phyloP scores from a whole-genome alignment of 2,329 filamentous ascomycete genomes.

The Penicillium sclerotiorum region DNA sequence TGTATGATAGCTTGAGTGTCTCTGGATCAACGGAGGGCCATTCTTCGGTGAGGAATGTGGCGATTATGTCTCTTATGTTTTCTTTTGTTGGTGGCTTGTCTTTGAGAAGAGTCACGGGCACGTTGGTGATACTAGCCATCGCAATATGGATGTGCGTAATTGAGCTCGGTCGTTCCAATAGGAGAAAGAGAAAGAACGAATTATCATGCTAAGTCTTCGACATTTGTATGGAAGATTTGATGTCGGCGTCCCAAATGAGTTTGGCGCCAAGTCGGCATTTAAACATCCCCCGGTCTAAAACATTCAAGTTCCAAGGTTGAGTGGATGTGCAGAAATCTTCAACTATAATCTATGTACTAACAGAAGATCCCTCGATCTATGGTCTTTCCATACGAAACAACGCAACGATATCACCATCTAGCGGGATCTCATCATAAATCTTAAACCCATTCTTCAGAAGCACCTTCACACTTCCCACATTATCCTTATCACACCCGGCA shows the following conservation, averaged over 20 bases:
- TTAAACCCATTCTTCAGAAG: constrained; percentile 21
- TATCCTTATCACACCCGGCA: constrained; percentile 20
- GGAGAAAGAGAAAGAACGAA: no score
- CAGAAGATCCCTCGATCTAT: neutral
- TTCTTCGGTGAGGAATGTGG: constrained; percentile 18
- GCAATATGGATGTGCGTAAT: neutral
- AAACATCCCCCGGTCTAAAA: neutral
- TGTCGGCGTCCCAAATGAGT: neutral
- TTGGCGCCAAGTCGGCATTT: neutral
- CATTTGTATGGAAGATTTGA: neutral
- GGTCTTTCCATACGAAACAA: constrained; percentile 15
- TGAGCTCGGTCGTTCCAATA: no score
- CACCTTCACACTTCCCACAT: constrained; percentile 24
- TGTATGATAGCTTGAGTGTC: constrained; percentile 13
- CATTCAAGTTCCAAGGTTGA: neutral
- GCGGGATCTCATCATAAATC: constrained; percentile 11
- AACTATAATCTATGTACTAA: no score
- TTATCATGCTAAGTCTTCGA: neutral
- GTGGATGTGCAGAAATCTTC: neutral
- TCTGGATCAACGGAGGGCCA: constrained; percentile 21
- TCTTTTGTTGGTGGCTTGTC: constrained; percentile 12
- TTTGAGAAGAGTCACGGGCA: constrained; percentile 15
- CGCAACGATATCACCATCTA: constrained; percentile 21
- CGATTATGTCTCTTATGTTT: constrained; percentile 15
- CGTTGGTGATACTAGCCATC: constrained; percentile 11